Evolutionary conservation across 805 yeast genomes (phyloP).

Genomic region (Pichia manshurica): DNA sequence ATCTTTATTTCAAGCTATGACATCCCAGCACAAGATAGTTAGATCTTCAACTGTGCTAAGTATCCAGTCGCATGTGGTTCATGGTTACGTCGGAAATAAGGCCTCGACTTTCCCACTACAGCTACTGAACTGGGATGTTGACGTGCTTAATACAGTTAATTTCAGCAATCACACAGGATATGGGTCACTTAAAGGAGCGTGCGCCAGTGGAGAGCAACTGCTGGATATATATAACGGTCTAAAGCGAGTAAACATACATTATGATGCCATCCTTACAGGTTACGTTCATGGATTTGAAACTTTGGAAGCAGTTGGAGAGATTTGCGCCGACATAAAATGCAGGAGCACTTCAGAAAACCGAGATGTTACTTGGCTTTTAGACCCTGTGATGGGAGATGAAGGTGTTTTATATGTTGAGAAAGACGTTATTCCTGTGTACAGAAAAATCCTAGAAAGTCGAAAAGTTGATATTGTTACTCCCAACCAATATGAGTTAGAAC

Average conservation of each 20-base stretch:
- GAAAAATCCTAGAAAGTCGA: constrained; percentile 37
- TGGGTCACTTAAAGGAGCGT: constrained; percentile 47
- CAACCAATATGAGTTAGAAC: constrained; percentile 82
- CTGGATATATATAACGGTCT: constrained; percentile 36
- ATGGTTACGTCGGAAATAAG: constrained; percentile 68
- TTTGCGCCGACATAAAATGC: constrained; percentile 32
- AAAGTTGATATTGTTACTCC: constrained; percentile 77
- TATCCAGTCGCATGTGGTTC: constrained; percentile 65
- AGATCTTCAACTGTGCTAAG: constrained; percentile 37
- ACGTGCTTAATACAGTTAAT: constrained; percentile 57
- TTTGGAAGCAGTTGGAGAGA: constrained; percentile 37
- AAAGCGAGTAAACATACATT: constrained; percentile 29
- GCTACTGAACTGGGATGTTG: constrained; percentile 64
- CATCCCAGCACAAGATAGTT: not conserved
- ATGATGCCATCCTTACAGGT: constrained; percentile 60
- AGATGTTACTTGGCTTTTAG: constrained; percentile 49
- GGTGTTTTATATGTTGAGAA: constrained; percentile 60
- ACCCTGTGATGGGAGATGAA: constrained; percentile 81
- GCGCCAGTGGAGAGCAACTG: constrained; percentile 38
- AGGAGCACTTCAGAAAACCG: constrained; percentile 21
- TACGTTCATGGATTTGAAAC: constrained; percentile 57
- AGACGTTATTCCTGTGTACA: constrained; percentile 55
- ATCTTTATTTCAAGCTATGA: too few species aligned
- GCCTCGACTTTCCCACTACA: constrained; percentile 64
- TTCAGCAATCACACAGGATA: constrained; percentile 71